These are phyloP conservation scores for Podaxis sp. DNA, from an alignment of 768 basidiomycete genomes.

Conservation along the genomic window DNA sequence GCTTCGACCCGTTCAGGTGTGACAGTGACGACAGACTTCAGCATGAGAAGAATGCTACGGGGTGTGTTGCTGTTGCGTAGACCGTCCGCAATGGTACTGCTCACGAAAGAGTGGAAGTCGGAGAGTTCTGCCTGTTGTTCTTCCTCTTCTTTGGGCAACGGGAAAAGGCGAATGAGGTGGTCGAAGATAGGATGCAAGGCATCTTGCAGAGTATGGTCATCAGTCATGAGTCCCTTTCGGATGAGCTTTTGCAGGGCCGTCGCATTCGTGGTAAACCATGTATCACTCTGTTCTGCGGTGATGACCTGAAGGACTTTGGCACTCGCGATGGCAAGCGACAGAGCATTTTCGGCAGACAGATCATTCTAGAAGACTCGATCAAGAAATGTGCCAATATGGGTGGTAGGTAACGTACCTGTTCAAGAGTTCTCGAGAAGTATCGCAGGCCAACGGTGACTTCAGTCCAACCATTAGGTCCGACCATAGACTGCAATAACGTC, in stretches of 20 bases:
- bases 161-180: constrained; percentile 72
- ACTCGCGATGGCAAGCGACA: constrained; percentile 72
- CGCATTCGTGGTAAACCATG: constrained; percentile 79
- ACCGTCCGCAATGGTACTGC: constrained; percentile 74
- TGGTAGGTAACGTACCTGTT: constrained; percentile 54
- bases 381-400: neutral
- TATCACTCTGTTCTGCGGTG: constrained; percentile 75
- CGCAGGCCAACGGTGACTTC: constrained; percentile 91
- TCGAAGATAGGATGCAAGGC: constrained; percentile 82
- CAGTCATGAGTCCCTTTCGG: constrained; percentile 81
- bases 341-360: constrained; percentile 59
- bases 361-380: constrained; percentile 54
- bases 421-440: constrained; percentile 84
- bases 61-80: constrained; percentile 70
- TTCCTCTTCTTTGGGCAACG: constrained; percentile 77
- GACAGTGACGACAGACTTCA: constrained; percentile 81
- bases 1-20: constrained; percentile 82
- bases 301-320: constrained; percentile 90
- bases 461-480: constrained; percentile 82
- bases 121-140: constrained; percentile 70
- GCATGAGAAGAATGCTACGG: constrained; percentile 81
- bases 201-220: constrained; percentile 80
- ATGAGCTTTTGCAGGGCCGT: constrained; percentile 76
- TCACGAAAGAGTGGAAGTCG: constrained; percentile 78
- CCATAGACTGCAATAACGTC: constrained; percentile 69